A percentile compares a stretch with the other conserved stretches of the same genome.
These are phyloP conservation scores for Furcasterigmium furcatum DNA, from an alignment of 2,329 filamentous ascomycete genomes.

Conservation along the genomic window DNA sequence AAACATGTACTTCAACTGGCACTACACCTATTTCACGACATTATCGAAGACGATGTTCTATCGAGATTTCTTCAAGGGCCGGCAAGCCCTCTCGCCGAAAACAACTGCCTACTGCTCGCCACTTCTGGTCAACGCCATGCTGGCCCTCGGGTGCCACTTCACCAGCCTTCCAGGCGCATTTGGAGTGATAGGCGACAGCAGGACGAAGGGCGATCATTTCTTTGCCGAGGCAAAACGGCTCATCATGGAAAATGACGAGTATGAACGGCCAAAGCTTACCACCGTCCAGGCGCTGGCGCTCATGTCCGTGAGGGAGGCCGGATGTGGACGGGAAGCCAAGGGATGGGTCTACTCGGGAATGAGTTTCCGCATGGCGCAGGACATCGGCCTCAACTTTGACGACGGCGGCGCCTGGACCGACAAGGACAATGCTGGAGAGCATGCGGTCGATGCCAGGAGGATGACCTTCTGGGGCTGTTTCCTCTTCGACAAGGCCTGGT, in stretches of 20 bases:
- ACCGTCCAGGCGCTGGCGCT: slow-evolving; percentile 91
- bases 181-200: slow-evolving; percentile 67
- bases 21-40: slow-evolving; percentile 94
- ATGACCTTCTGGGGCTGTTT: slow-evolving; percentile 98
- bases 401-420: slow-evolving; percentile 61
- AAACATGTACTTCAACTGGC: slow-evolving; percentile 98
- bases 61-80: slow-evolving; percentile 76
- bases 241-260: slow-evolving; percentile 88
- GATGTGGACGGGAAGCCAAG: slow-evolving; percentile 89
- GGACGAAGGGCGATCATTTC: slow-evolving; percentile 92
- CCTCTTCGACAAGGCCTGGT: slow-evolving; percentile 98
- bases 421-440: slow-evolving; percentile 62
- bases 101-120: slow-evolving; percentile 79
- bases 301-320: slow-evolving; percentile 95
- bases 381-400: slow-evolving; percentile 88
- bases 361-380: slow-evolving; percentile 96
- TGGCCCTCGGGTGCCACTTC: slow-evolving; percentile 91
- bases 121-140: slow-evolving; percentile 88
- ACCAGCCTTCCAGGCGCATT: slow-evolving; percentile 73
- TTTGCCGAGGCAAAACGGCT: slow-evolving; percentile 90
- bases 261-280: slow-evolving; percentile 81
- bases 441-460: slow-evolving; percentile 82
- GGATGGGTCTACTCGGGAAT: slow-evolving; percentile 99
- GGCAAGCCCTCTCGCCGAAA: slow-evolving; percentile 45
- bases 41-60: slow-evolving; percentile 85